These are phyloP conservation scores for Pythium graminicola DNA, from an alignment of 352 stramenopile genomes.

Conservation along the genomic window DNA sequence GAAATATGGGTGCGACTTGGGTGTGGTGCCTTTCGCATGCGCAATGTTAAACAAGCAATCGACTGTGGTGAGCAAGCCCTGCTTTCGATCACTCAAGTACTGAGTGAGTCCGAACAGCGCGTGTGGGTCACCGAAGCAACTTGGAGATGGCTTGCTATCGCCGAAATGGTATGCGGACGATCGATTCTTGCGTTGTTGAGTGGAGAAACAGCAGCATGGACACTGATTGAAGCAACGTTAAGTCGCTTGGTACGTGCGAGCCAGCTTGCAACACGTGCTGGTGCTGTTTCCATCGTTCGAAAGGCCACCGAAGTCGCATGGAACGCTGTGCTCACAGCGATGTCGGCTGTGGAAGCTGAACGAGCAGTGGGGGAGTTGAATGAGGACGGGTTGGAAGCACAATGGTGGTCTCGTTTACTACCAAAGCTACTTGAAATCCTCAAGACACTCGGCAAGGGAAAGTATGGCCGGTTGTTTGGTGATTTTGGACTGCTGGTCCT, in stretches of 20 bases:
- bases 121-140: conserved; percentile 26
- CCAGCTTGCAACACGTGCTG: conserved; percentile 32
- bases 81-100: conserved; percentile 20
- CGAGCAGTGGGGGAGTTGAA: conserved; percentile 8
- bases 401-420: conserved; percentile 10
- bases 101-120: conserved; percentile 10
- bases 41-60: conserved; percentile 43
- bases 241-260: conserved; percentile 46
- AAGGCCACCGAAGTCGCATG: conserved; percentile 66
- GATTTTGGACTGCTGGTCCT: conserved; percentile 55
- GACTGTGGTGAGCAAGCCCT: conserved; percentile 46
- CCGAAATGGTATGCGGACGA: conserved; percentile 49
- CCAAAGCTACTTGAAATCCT: conserved; percentile 9
- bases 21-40: conserved; percentile 47
- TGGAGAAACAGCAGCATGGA: conserved; percentile 34
- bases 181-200: conserved; percentile 45
- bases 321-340: conserved; percentile 55
- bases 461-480: conserved; percentile 27
- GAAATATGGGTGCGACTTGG: conserved; percentile 71
- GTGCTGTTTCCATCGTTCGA: conserved; percentile 23
- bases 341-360: conserved; percentile 21
- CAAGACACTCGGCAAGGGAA: neutral
- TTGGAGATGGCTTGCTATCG: conserved; percentile 66
- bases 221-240: conserved; percentile 45
- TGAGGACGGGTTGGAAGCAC: neutral